Evolutionary conservation across 1,139 yeast genomes (phyloP).

Genomic region (Geotrichum klebahnii): DNA sequence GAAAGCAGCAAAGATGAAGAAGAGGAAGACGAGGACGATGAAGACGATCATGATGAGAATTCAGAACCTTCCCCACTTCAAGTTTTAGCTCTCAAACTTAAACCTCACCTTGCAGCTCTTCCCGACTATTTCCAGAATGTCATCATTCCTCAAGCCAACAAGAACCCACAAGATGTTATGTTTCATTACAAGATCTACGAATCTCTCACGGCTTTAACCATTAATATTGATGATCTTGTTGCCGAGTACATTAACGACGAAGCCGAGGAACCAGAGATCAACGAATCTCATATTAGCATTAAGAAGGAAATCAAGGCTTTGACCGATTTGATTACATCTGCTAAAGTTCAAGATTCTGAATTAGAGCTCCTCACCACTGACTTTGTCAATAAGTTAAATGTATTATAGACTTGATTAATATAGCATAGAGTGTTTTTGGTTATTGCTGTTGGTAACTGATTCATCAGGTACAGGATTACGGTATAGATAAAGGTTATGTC

Average conservation of each 20-base stretch:
- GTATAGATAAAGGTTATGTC: too few species aligned
- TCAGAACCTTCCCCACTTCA: constrained; percentile 9
- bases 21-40: constrained; percentile 3
- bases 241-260: constrained; percentile 13
- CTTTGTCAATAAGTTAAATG: constrained; percentile 7
- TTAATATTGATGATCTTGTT: constrained; percentile 12
- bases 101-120: not conserved
- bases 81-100: constrained; percentile 4
- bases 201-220: constrained; percentile 6
- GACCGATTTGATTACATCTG: not conserved
- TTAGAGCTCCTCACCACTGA: constrained; percentile 4
- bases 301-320: constrained; percentile 2
- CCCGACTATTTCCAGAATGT: constrained; percentile 6
- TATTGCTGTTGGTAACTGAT: too few species aligned
- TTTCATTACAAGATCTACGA: constrained; percentile 7
- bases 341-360: not conserved
- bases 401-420: not conserved
- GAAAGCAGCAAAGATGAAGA: not conserved
- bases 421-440: too few species aligned
- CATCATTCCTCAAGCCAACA: constrained; percentile 7
- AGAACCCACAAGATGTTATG: constrained; percentile 13
- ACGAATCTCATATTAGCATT: not conserved
- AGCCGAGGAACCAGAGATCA: constrained; percentile 9
- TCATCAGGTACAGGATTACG: too few species aligned
- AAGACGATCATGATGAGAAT: not conserved